Conservation (phyloP, 2,329 filamentous ascomycete genomes). For the Talaromyces sp. region DNA sequence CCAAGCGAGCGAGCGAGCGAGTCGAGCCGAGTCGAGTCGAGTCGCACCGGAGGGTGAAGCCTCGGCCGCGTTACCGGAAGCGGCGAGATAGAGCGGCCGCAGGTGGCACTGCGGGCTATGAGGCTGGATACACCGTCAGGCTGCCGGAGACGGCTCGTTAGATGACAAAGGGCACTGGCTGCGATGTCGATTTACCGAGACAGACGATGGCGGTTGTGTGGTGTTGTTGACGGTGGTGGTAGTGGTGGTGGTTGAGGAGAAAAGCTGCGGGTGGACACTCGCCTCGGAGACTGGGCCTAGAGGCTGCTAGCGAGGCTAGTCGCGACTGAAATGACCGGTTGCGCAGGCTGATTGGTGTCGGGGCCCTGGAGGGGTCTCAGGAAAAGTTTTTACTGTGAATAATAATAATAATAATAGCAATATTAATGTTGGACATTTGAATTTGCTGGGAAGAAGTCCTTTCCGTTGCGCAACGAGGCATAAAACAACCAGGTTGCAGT, state of each 20-base stretch:
- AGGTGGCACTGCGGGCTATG: conserved; percentile 16
- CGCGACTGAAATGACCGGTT: conserved; percentile 35
- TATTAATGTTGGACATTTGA: not conserved
- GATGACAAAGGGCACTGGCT: not conserved
- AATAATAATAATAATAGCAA: not conserved
- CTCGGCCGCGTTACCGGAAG: conserved; percentile 3
- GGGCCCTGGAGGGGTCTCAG: not conserved
- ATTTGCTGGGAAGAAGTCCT: too few relatives aligned
- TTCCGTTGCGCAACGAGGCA: too few relatives aligned
- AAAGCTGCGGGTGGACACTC: not conserved
- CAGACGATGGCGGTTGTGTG: not conserved
- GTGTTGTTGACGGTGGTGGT: not conserved
- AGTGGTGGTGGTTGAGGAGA: not conserved
- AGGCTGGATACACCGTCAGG: not conserved
- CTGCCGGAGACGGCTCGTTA: not conserved
- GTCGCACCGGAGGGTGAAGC: not conserved
- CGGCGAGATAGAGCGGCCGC: conserved; percentile 9
- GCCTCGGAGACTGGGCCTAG: not conserved
- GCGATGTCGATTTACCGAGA: not conserved
- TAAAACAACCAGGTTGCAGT: too few relatives aligned
- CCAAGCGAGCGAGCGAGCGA: not conserved
- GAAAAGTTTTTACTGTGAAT: not conserved
- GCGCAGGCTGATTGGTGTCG: not conserved
- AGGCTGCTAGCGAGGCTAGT: conserved; percentile 10
- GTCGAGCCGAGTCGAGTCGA: not conserved